Evolutionary conservation across 371 early-diverging fungal species (phyloP).

Genomic region (Parasitella parasitica): DNA sequence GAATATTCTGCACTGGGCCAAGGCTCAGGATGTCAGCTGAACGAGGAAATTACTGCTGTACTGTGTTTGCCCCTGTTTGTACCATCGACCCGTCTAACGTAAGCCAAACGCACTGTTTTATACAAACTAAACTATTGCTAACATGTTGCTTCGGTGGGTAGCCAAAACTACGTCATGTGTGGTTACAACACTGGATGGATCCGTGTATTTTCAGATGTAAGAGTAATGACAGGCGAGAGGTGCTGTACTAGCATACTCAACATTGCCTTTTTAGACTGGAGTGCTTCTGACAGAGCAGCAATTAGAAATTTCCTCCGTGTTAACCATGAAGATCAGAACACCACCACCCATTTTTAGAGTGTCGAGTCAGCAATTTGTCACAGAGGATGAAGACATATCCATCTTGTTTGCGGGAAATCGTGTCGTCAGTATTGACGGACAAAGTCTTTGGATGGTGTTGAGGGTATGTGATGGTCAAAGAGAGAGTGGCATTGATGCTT

Average conservation of each 20-base stretch:
- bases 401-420: conserved; percentile 52
- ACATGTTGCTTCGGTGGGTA: too few relatives aligned
- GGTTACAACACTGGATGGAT: conserved; percentile 66
- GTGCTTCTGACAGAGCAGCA: conserved; percentile 57
- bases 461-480: conserved; percentile 52
- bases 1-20: conserved; percentile 55
- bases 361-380: conserved; percentile 12
- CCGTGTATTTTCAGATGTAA: conserved; percentile 61
- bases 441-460: conserved; percentile 62
- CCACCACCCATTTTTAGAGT: conserved; percentile 43
- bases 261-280: conserved; percentile 50
- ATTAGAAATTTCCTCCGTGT: conserved; percentile 50
- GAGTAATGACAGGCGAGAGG: too few relatives aligned
- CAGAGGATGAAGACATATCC: conserved; percentile 63
- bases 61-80: conserved; percentile 59
- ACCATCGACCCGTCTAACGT: conserved; percentile 56
- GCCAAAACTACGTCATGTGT: conserved; percentile 59
- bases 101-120: neutral
- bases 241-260: too few relatives aligned
- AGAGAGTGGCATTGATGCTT: conserved; percentile 41
- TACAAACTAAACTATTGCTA: neutral
- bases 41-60: conserved; percentile 54
- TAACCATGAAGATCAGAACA: conserved; percentile 54
- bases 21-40: conserved; percentile 51
- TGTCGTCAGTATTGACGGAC: conserved; percentile 62